Evolutionary conservation across 1,139 yeast species (phyloP).

Genomic region (Geotrichum bryndzae): DNA sequence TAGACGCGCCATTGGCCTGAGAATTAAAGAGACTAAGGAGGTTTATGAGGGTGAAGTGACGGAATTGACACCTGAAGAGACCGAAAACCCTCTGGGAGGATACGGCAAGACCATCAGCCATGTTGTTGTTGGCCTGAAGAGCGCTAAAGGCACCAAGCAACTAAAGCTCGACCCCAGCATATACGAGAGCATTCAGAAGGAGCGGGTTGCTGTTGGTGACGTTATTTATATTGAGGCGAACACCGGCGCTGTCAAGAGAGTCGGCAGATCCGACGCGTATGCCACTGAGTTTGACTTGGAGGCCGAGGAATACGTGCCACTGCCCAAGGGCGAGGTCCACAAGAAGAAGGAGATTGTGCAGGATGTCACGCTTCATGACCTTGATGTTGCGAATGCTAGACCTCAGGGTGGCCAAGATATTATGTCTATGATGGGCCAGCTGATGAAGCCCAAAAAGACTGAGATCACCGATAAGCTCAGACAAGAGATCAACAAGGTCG

Average conservation of each 20-base stretch:
- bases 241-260: constrained; percentile 95
- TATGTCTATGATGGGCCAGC: constrained; percentile 97
- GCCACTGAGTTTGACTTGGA: constrained; percentile 97
- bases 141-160: constrained; percentile 93
- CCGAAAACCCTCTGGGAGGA: constrained; percentile 95
- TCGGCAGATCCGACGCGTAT: constrained; percentile 95
- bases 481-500: constrained; percentile 90
- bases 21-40: constrained; percentile 95
- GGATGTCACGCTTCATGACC: constrained; percentile 91
- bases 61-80: constrained; percentile 93
- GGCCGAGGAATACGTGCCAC: constrained; percentile 97
- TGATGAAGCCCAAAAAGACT: constrained; percentile 93
- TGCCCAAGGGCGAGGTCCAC: constrained; percentile 98
- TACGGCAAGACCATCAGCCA: constrained; percentile 95
- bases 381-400: constrained; percentile 92
- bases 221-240: constrained; percentile 95
- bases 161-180: constrained; percentile 90
- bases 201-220: constrained; percentile 90
- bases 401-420: constrained; percentile 99
- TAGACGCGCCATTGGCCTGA: constrained; percentile 89
- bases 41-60: constrained; percentile 98
- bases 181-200: constrained; percentile 93
- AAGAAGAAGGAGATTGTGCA: constrained; percentile 97
- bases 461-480: constrained; percentile 96
- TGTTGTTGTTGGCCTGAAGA: constrained; percentile 88